phyloP scores from a whole-genome alignment of 2,329 filamentous ascomycete genomes.

The Talaromyces piceae region DNA sequence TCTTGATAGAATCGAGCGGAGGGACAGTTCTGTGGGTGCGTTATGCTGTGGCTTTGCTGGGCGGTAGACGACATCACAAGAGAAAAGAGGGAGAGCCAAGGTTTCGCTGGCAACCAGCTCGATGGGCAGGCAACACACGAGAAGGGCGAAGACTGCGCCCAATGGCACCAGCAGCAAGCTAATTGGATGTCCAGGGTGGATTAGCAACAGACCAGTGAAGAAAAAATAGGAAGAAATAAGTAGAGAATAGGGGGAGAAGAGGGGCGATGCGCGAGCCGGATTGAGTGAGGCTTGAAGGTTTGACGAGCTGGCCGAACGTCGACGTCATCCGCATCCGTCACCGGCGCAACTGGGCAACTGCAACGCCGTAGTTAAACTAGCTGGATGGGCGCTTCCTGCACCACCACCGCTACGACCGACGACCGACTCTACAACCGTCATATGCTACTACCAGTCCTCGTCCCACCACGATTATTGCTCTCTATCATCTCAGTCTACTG shows the following conservation, averaged over 20 bases:
- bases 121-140: no score
- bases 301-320: conserved; percentile 16
- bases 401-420: neutral
- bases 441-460: neutral
- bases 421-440: no score
- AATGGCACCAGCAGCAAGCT: no score
- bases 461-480: neutral
- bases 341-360: conserved; percentile 8
- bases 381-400: neutral
- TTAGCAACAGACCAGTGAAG: neutral
- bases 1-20: no score
- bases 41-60: no score
- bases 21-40: no score
- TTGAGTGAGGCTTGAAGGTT: neutral
- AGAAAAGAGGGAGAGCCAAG: no score
- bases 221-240: neutral
- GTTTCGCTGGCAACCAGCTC: no score
- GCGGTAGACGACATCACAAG: no score
- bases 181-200: neutral
- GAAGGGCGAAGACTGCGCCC: no score
- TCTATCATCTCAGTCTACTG: no score
- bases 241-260: conserved; percentile 1
- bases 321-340: conserved; percentile 29
- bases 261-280: neutral
- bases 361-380: neutral